Evolutionary conservation across 1,139 yeast genomes (phyloP).

Genomic region (Kluyveromyces sp.): DNA sequence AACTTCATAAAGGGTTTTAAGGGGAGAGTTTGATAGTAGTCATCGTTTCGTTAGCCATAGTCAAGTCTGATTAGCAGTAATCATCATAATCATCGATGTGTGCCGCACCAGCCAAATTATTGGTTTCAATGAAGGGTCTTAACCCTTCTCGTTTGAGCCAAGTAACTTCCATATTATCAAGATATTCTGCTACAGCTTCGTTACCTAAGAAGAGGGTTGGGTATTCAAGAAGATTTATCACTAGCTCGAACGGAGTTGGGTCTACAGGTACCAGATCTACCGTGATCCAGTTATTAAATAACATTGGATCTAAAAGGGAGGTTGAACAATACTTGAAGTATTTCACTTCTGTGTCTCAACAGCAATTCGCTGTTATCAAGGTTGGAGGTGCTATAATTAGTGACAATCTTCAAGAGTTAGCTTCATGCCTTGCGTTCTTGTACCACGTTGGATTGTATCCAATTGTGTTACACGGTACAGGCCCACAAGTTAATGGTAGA

Average conservation of each 20-base stretch:
- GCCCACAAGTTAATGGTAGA: slow-evolving; percentile 94
- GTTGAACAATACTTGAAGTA: slow-evolving; percentile 95
- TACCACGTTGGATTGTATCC: slow-evolving; percentile 98
- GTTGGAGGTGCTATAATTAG: slow-evolving; percentile 99
- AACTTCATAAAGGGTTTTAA: background rate
- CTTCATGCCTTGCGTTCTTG: slow-evolving; percentile 89
- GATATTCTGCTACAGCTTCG: slow-evolving; percentile 6
- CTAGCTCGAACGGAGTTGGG: slow-evolving; percentile 23
- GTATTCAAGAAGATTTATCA: slow-evolving; percentile 19
- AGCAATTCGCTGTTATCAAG: slow-evolving; percentile 95
- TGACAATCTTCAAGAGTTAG: slow-evolving; percentile 84
- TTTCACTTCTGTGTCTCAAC: slow-evolving; percentile 91
- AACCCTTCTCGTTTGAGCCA: slow-evolving; percentile 15
- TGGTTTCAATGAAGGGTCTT: slow-evolving; percentile 20
- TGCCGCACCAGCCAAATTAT: slow-evolving; percentile 15
- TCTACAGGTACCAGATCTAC: slow-evolving; percentile 65
- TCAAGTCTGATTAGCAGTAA: no score
- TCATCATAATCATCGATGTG: background rate
- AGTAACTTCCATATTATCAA: slow-evolving; percentile 13
- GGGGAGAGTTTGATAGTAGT: background rate
- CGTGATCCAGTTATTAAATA: slow-evolving; percentile 86
- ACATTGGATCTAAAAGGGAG: slow-evolving; percentile 94
- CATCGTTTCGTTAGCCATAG: no score
- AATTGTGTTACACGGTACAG: slow-evolving; percentile 94
- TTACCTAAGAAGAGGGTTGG: slow-evolving; percentile 17